Evolutionary conservation across 306 rosid species (phyloP), one percentile per base, ranked within the genome.

Genomic region (Ochetophila trinervis): DNA sequence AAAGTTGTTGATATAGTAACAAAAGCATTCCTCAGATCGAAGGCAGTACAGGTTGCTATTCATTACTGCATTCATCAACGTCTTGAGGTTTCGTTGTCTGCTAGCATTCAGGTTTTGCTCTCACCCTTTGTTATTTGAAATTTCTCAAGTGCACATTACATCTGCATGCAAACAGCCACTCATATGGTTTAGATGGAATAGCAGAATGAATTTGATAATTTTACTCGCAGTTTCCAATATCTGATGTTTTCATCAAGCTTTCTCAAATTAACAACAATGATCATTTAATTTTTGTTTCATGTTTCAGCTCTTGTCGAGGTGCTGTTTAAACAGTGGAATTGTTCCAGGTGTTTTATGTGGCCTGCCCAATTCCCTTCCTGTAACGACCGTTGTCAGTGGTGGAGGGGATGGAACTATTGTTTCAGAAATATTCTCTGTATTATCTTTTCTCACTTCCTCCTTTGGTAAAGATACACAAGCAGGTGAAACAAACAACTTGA

Each of bases 381-480:
- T 81, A 67, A 83, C 91, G 65, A 89, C 96, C 57, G 83, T 93
- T 78, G 96, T 93, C 55, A 93, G 99, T 74, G 99, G 99, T 13
- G 96, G 94, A 3, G 97, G 89, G 63, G 99, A 93, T 73, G 90
- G 91, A 40, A 93, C 97, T 63, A 80, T 93, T 70, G 77, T 90
- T 63, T 84, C 93, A 36, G 96, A 92, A 82, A 76, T 87, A 62
- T 92, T 89, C 78, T 80, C 85, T 63, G 58, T 92, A 55, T 78
- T 92, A 53, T 80, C 91, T 22, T 70, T 82, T 23, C 87, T 93
- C 71, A 71, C 82, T 65, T 74, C 90, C 66, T 74, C 89, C 75
- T 62, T 68, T 30, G 79, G 72, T 70, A 87, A 87, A 76, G 96
- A 86, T 67, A 23, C 76, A 66, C 86, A 87, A 52, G 80, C 70